These are phyloP conservation scores for Nigrospora osmanthi DNA, from an alignment of 2,329 filamentous ascomycete species.

Conservation along the genomic window DNA sequence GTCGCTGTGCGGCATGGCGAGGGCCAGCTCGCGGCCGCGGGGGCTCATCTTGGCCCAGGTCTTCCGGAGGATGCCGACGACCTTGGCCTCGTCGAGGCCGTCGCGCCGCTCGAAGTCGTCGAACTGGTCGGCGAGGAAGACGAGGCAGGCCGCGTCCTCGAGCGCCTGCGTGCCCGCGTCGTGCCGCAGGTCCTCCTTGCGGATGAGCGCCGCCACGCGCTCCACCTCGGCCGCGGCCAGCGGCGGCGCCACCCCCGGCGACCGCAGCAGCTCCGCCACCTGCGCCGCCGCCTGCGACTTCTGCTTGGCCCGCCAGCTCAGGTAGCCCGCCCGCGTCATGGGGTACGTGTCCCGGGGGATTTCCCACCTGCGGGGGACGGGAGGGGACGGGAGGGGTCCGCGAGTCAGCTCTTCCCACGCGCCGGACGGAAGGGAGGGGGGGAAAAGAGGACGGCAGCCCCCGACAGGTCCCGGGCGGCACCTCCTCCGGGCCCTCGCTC, in stretches of 20 bases:
- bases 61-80: slow-evolving; percentile 62
- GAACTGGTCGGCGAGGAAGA: slow-evolving; percentile 83
- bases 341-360: slow-evolving; percentile 67
- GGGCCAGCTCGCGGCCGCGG: slow-evolving; percentile 53
- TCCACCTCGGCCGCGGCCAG: slow-evolving; percentile 43
- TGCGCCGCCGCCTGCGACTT: slow-evolving; percentile 55
- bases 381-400: too few species aligned
- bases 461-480: too few species aligned
- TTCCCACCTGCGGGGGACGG: slow-evolving; percentile 59
- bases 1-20: slow-evolving; percentile 57
- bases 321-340: slow-evolving; percentile 67
- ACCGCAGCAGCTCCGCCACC: slow-evolving; percentile 46
- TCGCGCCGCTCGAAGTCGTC: slow-evolving; percentile 66
- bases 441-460: too few species aligned
- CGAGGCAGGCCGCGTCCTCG: slow-evolving; percentile 80
- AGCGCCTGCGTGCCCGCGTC: slow-evolving; percentile 65
- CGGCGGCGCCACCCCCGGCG: slow-evolving; percentile 24
- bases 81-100: slow-evolving; percentile 67
- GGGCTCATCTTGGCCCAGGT: slow-evolving; percentile 72
- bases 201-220: slow-evolving; percentile 62
- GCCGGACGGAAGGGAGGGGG: too few species aligned
- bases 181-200: slow-evolving; percentile 65
- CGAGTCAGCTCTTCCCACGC: too few species aligned
- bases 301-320: slow-evolving; percentile 69
- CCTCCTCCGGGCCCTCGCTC: too few species aligned